These are phyloP conservation scores for Chloris gayana DNA, from an alignment of 176 grass and related monocot species.

Conservation along the genomic window DNA sequence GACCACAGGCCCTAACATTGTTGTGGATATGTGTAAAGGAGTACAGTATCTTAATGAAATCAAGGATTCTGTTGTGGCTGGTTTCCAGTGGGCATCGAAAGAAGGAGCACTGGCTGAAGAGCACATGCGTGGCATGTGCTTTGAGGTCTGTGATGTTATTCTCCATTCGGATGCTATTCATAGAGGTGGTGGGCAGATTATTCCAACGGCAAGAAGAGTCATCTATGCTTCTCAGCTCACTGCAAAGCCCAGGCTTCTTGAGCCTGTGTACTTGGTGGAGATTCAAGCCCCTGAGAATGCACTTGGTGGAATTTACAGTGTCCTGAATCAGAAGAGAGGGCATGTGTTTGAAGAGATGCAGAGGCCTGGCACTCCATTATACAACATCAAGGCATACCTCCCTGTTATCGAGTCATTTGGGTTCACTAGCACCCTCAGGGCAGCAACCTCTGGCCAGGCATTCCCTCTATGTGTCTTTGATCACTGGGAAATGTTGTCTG, in stretches of 20 bases:
- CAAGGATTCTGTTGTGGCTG: conserved; percentile 87
- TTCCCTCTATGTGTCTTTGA: conserved; percentile 69
- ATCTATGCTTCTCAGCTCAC: conserved; percentile 81
- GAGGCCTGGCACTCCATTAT: conserved; percentile 64
- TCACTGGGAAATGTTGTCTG: conserved; percentile 67
- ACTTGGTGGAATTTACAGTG: conserved; percentile 69
- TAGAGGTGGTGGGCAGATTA: conserved; percentile 81
- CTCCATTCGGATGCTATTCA: conserved; percentile 93
- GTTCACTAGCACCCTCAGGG: conserved; percentile 51
- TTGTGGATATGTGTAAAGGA: conserved; percentile 95
- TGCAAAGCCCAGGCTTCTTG: conserved; percentile 78
- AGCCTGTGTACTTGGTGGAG: conserved; percentile 82
- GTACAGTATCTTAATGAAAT: conserved; percentile 91
- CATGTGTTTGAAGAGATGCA: conserved; percentile 76
- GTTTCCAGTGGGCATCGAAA: conserved; percentile 89
- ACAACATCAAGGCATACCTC: conserved; percentile 88
- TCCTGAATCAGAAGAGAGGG: conserved; percentile 76
- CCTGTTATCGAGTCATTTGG: conserved; percentile 63
- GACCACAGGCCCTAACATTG: conserved; percentile 84
- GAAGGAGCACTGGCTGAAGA: conserved; percentile 80
- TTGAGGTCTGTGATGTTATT: conserved; percentile 81
- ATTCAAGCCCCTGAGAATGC: conserved; percentile 85
- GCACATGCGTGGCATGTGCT: conserved; percentile 86
- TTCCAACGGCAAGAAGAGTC: conserved; percentile 73
- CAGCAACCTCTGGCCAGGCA: conserved; percentile 67